These are phyloP conservation scores for Microdochium nivale DNA, from an alignment of 2,329 filamentous ascomycete species.

Conservation along the genomic window DNA sequence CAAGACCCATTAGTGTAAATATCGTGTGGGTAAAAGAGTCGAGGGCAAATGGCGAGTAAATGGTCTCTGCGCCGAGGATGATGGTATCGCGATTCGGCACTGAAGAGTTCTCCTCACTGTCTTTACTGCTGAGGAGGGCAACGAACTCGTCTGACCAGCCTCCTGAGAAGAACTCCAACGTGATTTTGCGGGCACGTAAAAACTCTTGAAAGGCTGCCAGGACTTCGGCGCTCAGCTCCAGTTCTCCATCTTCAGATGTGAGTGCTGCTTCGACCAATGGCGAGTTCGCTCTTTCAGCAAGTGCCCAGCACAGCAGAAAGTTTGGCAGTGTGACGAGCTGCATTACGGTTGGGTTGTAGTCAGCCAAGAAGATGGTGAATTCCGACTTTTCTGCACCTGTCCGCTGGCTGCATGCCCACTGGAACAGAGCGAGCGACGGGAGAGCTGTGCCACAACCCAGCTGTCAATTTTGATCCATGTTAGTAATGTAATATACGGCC, in stretches of 20 bases:
- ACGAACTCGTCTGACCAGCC: constrained; percentile 64
- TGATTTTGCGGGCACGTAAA: constrained; percentile 41
- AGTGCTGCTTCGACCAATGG: constrained; percentile 35
- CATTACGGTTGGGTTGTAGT: constrained; percentile 74
- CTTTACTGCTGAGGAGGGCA: constrained; percentile 34
- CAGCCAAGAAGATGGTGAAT: constrained; percentile 59
- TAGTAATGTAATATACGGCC: too few species aligned
- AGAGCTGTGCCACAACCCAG: constrained; percentile 73
- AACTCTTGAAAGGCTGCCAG: constrained; percentile 47
- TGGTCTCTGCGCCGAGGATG: constrained; percentile 71
- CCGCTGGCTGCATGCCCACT: constrained; percentile 38
- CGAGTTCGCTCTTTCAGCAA: constrained; percentile 29
- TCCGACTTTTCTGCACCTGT: constrained; percentile 12
- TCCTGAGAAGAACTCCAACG: constrained; percentile 62
- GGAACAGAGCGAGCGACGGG: constrained; percentile 63
- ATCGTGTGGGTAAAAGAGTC: constrained; percentile 60
- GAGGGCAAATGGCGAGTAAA: constrained; percentile 69
- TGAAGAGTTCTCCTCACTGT: constrained; percentile 1
- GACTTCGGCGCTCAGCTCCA: constrained; percentile 54
- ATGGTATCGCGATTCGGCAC: constrained; percentile 30
- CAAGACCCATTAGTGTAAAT: constrained; percentile 36
- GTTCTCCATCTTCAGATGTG: constrained; percentile 42
- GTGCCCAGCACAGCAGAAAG: constrained; percentile 61
- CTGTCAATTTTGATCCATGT: constrained; percentile 28
- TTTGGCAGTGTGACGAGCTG: constrained; percentile 75